phyloP scores from a whole-genome alignment of 1,284 basidiomycete genomes.

The Rhodotorula glutinis region DNA sequence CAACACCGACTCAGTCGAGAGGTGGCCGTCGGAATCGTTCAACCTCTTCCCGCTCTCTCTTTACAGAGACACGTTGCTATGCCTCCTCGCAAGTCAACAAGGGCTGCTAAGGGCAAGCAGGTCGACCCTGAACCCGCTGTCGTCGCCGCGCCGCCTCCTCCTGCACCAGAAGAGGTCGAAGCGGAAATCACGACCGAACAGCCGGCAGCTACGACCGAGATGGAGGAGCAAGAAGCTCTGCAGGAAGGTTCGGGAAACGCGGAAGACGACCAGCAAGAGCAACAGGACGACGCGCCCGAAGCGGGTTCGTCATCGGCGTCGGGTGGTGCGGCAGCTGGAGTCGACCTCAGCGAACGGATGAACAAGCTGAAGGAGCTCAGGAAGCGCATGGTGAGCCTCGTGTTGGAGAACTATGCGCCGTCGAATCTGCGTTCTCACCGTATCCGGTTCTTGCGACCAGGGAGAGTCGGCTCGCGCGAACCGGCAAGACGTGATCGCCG shows the following conservation, averaged over 20 bases:
- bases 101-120: constrained; percentile 9
- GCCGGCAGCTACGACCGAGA: not conserved
- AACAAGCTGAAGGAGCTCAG: constrained; percentile 72
- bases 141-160: constrained; percentile 13
- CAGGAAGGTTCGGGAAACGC: not conserved
- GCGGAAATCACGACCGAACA: not conserved
- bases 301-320: constrained; percentile 7
- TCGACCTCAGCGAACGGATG: constrained; percentile 63
- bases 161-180: constrained; percentile 27
- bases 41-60: too few relatives aligned
- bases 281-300: constrained; percentile 25
- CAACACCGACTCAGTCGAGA: too few relatives aligned
- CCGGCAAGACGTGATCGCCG: constrained; percentile 74
- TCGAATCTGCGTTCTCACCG: too few relatives aligned
- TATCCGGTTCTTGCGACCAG: constrained; percentile 50
- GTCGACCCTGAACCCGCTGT: not conserved
- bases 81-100: constrained; percentile 23
- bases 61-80: not conserved
- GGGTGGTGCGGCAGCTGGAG: not conserved
- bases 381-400: constrained; percentile 65
- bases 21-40: too few relatives aligned
- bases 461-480: constrained; percentile 74
- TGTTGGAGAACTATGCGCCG: not conserved
- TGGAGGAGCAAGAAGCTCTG: not conserved
- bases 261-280: constrained; percentile 14